phyloP scores from a whole-genome alignment of 257 asterid genomes.

The Salvia hispanica region DNA sequence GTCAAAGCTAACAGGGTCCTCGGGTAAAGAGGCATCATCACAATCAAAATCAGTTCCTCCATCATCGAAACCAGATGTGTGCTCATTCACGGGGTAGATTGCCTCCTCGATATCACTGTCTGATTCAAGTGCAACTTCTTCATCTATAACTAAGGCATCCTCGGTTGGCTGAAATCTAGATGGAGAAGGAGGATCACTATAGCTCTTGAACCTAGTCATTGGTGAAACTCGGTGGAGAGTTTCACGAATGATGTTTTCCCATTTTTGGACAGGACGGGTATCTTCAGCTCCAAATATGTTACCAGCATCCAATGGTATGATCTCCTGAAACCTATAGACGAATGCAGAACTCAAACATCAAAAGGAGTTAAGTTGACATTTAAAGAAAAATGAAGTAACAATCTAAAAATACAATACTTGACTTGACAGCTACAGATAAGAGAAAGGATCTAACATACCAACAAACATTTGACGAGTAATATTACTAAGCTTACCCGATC shows the following conservation, averaged over 20 bases:
- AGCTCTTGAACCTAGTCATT: constrained; percentile 64
- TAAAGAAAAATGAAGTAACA: not conserved
- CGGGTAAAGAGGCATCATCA: constrained; percentile 33
- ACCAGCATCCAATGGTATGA: constrained; percentile 92
- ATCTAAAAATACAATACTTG: not conserved
- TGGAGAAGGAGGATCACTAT: constrained; percentile 87
- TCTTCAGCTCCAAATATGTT: constrained; percentile 95
- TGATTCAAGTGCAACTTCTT: constrained; percentile 63
- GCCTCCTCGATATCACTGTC: constrained; percentile 83
- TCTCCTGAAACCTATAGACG: constrained; percentile 82
- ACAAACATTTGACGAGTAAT: not conserved
- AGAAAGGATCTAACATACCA: not conserved
- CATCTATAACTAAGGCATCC: constrained; percentile 61
- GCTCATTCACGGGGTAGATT: constrained; percentile 68
- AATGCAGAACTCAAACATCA: not conserved
- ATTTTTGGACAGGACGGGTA: constrained; percentile 72
- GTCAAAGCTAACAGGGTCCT: constrained; percentile 21
- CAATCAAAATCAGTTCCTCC: constrained; percentile 25
- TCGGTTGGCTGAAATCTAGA: constrained; percentile 77
- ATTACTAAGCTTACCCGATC: constrained; percentile 60
- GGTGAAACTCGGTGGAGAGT: constrained; percentile 67
- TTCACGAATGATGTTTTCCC: constrained; percentile 92
- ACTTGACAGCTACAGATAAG: too few species aligned
- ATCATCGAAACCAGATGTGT: constrained; percentile 35
- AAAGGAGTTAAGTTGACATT: not conserved